Evolutionary conservation across 331 rosid genomes (phyloP).

Genomic region (Arachis monticola): DNA sequence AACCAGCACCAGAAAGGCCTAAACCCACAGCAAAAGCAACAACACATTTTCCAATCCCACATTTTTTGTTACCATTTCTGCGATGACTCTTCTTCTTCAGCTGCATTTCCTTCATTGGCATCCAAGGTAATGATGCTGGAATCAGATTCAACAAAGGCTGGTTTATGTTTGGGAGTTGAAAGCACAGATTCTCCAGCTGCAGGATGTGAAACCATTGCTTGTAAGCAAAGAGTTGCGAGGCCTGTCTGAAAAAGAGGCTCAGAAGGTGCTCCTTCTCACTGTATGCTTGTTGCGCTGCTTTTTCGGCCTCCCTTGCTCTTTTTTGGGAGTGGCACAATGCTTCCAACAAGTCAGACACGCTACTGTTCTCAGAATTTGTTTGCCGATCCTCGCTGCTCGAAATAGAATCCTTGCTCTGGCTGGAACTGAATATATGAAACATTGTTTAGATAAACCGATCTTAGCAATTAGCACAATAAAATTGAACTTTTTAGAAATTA

Average conservation of each 20-base stretch:
- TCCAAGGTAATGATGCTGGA: constrained; percentile 46
- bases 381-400: constrained; percentile 39
- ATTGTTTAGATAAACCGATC: constrained; percentile 25
- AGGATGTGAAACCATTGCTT: constrained; percentile 80
- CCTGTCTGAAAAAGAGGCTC: constrained; percentile 76
- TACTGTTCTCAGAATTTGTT: constrained; percentile 40
- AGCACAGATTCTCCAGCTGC: constrained; percentile 81
- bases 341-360: constrained; percentile 73
- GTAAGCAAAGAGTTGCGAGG: constrained; percentile 84
- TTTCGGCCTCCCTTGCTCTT: constrained; percentile 91
- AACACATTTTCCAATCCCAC: constrained; percentile 47
- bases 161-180: constrained; percentile 65
- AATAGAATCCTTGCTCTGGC: constrained; percentile 49
- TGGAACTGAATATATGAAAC: constrained; percentile 34
- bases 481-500: neutral
- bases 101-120: constrained; percentile 41
- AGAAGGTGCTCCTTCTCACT: constrained; percentile 84
- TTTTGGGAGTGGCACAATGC: constrained; percentile 92
- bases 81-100: constrained; percentile 44
- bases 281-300: constrained; percentile 76
- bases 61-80: constrained; percentile 35
- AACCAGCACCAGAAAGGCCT: constrained; percentile 83
- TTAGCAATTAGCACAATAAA: constrained; percentile 13
- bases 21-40: constrained; percentile 71
- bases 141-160: constrained; percentile 52